Conservation (phyloP, 768 basidiomycete species). For the Lactarius hatsudake region DNA sequence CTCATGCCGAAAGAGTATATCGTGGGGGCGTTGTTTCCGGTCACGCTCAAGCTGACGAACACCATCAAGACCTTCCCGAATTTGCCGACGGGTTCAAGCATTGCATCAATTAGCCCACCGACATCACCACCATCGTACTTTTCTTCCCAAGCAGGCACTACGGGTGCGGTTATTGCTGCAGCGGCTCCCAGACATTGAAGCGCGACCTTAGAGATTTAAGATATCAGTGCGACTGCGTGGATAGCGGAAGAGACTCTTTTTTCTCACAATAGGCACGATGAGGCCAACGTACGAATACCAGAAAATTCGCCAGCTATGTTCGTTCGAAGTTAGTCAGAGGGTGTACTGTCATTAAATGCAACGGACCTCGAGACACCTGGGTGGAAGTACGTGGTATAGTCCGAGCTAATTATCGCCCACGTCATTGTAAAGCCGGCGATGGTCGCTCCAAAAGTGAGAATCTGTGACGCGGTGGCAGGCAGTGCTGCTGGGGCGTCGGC, state of each 20-base stretch:
- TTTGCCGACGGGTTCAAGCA: conserved; percentile 56
- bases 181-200: conserved; percentile 66
- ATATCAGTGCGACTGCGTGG: conserved; percentile 16
- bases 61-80: conserved; percentile 74
- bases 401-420: conserved; percentile 58
- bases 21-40: conserved; percentile 77
- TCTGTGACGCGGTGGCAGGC: conserved; percentile 51
- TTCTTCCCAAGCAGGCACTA: conserved; percentile 52
- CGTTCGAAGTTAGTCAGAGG: background rate
- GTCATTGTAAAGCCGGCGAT: conserved; percentile 73
- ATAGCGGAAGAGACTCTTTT: background rate
- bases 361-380: conserved; percentile 55
- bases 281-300: conserved; percentile 64
- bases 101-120: conserved; percentile 61
- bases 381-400: conserved; percentile 71
- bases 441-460: conserved; percentile 67
- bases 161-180: conserved; percentile 54
- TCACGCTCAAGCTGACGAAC: conserved; percentile 70
- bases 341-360: background rate
- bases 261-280: conserved; percentile 56
- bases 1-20: conserved; percentile 80
- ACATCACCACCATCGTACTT: conserved; percentile 54
- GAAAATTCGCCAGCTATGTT: conserved; percentile 56
- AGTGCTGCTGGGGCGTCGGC: conserved; percentile 43
- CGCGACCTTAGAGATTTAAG: conserved; percentile 32